Base-by-base conservation (phyloP, 140 eudicot species). In the Oenanthe javanica region DNA sequence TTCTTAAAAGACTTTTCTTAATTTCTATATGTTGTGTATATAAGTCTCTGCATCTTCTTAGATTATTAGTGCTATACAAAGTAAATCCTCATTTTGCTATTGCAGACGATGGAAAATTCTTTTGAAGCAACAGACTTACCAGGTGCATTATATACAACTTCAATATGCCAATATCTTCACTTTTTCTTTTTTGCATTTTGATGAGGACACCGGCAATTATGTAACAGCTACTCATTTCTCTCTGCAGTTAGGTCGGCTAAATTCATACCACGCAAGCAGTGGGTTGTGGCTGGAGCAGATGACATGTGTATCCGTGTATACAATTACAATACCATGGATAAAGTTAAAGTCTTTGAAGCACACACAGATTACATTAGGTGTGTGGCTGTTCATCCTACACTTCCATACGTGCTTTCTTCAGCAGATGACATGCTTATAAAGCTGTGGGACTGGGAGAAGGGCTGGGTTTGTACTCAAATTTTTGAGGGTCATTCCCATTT, bases 371-470 rank as follows among this genome's bases (percentile, higher is more conserved):
- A 90, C 77, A 92, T 95, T 75, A 90, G 99, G 79, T 95, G 93
- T 87, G 96, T 95, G 83, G 99, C 93, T 79, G 97, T 95, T 79
- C 99, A 95, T 84, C 99, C 99, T 79, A 89, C 97, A 74, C 97
- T 92, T 40, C 93, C 99, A 27, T 95, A 88, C 76, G 91, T 95
- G 46, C 83, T 95, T 75, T 95, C 99, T 86, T 91, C 99, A 79
- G 93, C 99, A 49, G 99, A 95, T 85, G 99, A 95, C 91, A 90
- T 90, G 97, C 97, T 90, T 79, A 92, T 95, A 80, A 95, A 92
- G 93, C 97, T 95, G 38, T 95, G 99, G 99, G 99, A 95, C 85
- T 95, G 99, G 99, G 99, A 95, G 77, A 92, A 92, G 79, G 93
- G 88, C 64, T 95, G 97, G 97, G 75, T 79, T 43, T 95, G 99